Evolutionary conservation across 2,329 filamentous ascomycete species (phyloP), one percentile per base, ranked within the genome.

Genomic region (Hymenoscyphus scutula): DNA sequence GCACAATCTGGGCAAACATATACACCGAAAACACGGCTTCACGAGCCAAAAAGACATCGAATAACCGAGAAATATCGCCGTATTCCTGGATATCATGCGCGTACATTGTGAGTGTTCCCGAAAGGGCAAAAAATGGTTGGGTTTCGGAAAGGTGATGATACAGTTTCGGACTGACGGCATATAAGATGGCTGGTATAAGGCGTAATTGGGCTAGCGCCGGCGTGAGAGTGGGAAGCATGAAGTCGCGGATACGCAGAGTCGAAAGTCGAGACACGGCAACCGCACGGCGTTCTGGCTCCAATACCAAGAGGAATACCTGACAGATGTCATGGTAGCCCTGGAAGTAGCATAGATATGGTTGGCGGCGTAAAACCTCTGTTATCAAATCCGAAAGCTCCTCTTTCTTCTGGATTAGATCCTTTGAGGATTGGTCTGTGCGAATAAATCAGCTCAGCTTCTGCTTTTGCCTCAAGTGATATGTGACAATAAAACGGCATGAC

Each of bases 241-340:
- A 99, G 77, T 99, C 95, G 65, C 95, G 87, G 74, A 99, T 97
- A 59, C 92, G 89, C 53, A 98, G 84, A 34, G 93, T 82, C 2
- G 93, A 97, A 63, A 99, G 86, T n/a, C 90, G 89, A 37, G 90
- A 83, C 34, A 96, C 85, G 17, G 89, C 86, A 6, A 81, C 76
- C 19, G 83, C 80, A 17, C 90, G 88, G 60, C 81, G 74, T 25
- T 81, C 72, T 10, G 85, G 78, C 0, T 89, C 88, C 3, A 99
- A 82, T 11, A 97, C 93, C 15, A 99, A 84, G 48, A 98, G 84
- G 64, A 99, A 83, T 27, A 99, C 95, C 77, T 99, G 96, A 70
- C 91, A 95, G 72, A 99, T 98, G 78, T 99, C 95, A 77, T 99
- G 95, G 75, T 96, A 99, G 74, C 95, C 95, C 79, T 99, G 95